phyloP scores from a whole-genome alignment of 495 filamentous ascomycete genomes.

The Aspergillus nanangensis region DNA sequence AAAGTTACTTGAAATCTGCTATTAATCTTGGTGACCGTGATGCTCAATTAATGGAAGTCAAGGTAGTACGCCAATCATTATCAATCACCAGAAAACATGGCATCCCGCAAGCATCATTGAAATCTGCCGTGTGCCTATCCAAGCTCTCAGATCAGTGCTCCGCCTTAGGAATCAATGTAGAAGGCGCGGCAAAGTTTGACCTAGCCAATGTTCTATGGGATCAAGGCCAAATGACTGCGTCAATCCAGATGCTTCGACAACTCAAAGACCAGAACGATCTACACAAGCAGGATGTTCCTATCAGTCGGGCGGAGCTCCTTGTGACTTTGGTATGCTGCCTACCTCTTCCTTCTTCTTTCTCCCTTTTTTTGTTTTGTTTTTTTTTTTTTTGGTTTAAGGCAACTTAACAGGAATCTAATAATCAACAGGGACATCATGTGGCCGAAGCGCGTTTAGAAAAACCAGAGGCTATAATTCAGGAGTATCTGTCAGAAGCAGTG shows the following conservation, averaged over 20 bases:
- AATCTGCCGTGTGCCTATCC: slow-evolving; percentile 73
- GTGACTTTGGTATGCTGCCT: slow-evolving; percentile 66
- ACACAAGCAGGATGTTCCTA: slow-evolving; percentile 65
- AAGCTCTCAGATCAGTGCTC: slow-evolving; percentile 64
- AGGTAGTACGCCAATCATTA: slow-evolving; percentile 67
- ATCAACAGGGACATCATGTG: slow-evolving; percentile 65
- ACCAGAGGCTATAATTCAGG: slow-evolving; percentile 80
- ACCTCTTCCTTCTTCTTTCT: neutral
- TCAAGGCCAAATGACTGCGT: slow-evolving; percentile 85
- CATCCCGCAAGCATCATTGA: slow-evolving; percentile 79
- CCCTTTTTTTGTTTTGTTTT: neutral
- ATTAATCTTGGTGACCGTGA: slow-evolving; percentile 54
- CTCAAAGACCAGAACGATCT: slow-evolving; percentile 58
- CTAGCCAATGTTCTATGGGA: slow-evolving; percentile 90
- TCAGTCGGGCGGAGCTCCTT: slow-evolving; percentile 75
- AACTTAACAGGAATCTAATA: slow-evolving; percentile 21
- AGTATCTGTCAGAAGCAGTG: slow-evolving; percentile 78
- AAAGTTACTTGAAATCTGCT: slow-evolving; percentile 53
- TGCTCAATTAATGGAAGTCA: slow-evolving; percentile 67
- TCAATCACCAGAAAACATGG: slow-evolving; percentile 71
- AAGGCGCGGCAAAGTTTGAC: slow-evolving; percentile 70
- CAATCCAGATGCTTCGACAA: slow-evolving; percentile 80
- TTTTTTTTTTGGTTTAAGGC: too few relatives aligned
- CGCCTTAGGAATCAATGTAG: slow-evolving; percentile 66
- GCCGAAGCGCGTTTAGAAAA: slow-evolving; percentile 92